phyloP scores from a whole-genome alignment of 345 rosid genomes.

The Boechera stricta region DNA sequence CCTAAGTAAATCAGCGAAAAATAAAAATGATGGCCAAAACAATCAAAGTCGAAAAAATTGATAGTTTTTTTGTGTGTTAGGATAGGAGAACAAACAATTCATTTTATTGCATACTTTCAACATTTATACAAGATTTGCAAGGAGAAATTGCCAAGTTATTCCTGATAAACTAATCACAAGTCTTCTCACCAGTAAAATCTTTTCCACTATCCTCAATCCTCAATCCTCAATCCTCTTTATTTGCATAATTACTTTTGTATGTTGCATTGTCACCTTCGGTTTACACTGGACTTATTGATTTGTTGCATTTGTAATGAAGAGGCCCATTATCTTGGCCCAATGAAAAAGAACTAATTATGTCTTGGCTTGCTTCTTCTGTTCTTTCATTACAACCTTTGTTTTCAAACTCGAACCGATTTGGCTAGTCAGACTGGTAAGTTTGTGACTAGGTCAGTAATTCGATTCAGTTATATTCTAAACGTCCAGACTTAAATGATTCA shows the following conservation, averaged over 20 bases:
- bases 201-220: not conserved
- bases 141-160: not conserved
- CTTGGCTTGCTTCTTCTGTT: not conserved
- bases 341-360: not conserved
- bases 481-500: not conserved
- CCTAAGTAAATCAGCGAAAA: not conserved
- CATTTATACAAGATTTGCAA: constrained; percentile 3
- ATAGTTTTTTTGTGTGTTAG: not conserved
- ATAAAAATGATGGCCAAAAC: not conserved
- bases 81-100: not conserved
- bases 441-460: too few relatives aligned
- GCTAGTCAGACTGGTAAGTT: not conserved
- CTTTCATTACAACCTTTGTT: not conserved
- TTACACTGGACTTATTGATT: not conserved
- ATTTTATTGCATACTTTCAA: not conserved
- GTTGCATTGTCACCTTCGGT: not conserved
- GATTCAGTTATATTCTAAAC: too few relatives aligned
- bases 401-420: not conserved
- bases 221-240: not conserved
- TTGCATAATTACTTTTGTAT: not conserved
- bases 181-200: not conserved
- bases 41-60: not conserved
- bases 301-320: constrained; percentile 2
- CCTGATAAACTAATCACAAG: constrained; percentile 2
- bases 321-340: constrained; percentile 21